A percentile compares a stretch with the other conserved stretches of the same genome.
phyloP scores from a whole-genome alignment of 306 rosid species.

The Citrullus mucosospermus region DNA sequence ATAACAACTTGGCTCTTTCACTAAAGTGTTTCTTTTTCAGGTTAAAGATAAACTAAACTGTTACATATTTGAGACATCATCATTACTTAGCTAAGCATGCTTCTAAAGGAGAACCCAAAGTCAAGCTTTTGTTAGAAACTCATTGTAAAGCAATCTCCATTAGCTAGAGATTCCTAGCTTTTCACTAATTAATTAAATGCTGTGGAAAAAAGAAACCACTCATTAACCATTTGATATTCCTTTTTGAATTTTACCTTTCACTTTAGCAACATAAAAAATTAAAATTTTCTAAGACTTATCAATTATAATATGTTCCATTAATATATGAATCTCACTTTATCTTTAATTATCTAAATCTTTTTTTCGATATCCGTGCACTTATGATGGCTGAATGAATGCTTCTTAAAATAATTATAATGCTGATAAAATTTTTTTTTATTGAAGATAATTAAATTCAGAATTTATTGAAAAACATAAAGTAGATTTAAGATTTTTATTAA shows the following conservation, averaged over 20 bases:
- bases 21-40: neutral
- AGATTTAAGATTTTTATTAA: too few relatives aligned
- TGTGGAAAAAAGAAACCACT: neutral
- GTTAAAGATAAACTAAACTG: neutral
- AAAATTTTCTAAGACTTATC: neutral
- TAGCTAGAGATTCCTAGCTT: conserved; percentile 1
- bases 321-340: neutral
- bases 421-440: too few relatives aligned
- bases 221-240: neutral
- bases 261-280: neutral
- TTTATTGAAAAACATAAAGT: too few relatives aligned
- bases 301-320: neutral
- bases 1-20: conserved; percentile 1
- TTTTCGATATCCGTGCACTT: neutral
- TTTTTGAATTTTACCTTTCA: neutral
- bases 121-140: conserved; percentile 2
- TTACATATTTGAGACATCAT: neutral
- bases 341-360: neutral
- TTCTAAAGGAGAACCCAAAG: neutral
- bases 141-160: conserved; percentile 1
- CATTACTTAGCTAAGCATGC: conserved; percentile 3
- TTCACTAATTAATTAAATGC: neutral
- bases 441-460: too few relatives aligned
- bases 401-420: neutral
- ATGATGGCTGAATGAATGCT: neutral